Evolutionary conservation across 1,139 yeast species (phyloP).

Genomic region (Ogataea hybrid): DNA sequence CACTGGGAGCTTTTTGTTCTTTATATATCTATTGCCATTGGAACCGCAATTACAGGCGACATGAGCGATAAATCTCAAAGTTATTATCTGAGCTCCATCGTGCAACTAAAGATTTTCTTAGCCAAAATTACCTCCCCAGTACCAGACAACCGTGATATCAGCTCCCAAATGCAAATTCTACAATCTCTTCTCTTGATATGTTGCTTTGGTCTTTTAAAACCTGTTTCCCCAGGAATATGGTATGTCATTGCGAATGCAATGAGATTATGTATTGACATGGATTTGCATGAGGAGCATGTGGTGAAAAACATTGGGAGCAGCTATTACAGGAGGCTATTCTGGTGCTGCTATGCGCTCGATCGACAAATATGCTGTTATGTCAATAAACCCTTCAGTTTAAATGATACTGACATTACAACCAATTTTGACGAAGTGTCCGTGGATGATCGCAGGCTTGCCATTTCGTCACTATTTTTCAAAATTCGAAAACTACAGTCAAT

Average conservation of each 20-base stretch:
- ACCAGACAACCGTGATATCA: conserved; percentile 1
- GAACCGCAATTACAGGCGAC: too few relatives aligned
- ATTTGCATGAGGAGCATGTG: conserved; percentile 26
- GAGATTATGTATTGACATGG: conserved; percentile 28
- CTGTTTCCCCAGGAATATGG: conserved; percentile 32
- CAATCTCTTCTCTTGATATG: conserved; percentile 22
- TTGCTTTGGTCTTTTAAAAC: conserved; percentile 25
- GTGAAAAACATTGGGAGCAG: conserved; percentile 4
- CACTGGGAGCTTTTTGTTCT: too few relatives aligned
- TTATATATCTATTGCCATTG: too few relatives aligned
- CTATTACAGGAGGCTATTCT: conserved; percentile 23
- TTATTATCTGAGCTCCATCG: conserved; percentile 15
- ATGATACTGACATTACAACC: too few relatives aligned
- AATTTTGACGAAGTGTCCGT: conserved; percentile 1
- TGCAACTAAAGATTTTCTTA: conserved; percentile 13
- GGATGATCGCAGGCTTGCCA: conserved; percentile 1
- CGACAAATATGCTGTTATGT: too few relatives aligned
- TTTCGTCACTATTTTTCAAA: conserved; percentile 15
- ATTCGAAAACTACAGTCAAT: conserved; percentile 19
- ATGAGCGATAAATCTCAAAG: neutral
- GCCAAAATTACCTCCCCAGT: neutral
- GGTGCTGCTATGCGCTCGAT: too few relatives aligned
- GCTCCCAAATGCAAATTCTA: conserved; percentile 15
- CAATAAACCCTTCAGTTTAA: too few relatives aligned
- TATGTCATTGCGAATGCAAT: conserved; percentile 27